Percentiles rank a stretch among this genome's conserved stretches.
Evolutionary conservation across 441 rosid genomes (phyloP).

Genomic region (Rhodomyrtus psidioides): DNA sequence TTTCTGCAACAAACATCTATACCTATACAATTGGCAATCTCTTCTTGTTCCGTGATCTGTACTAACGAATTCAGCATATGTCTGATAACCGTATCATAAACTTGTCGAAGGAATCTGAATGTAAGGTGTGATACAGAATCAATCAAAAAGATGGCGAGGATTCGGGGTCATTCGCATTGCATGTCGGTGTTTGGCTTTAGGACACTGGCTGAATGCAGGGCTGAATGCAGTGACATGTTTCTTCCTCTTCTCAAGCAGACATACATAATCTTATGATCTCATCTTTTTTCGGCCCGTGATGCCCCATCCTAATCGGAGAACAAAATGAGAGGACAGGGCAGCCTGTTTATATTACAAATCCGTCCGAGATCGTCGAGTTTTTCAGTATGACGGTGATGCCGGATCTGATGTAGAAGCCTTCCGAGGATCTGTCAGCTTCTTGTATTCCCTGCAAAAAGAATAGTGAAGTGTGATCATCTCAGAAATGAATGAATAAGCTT

Average conservation of each 20-base stretch:
- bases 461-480: not conserved
- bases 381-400: slow-evolving; percentile 60
- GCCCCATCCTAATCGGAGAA: not conserved
- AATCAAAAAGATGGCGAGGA: not conserved
- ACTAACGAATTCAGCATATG: not conserved
- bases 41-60: not conserved
- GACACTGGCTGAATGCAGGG: not conserved
- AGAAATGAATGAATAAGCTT: not conserved
- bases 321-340: slow-evolving; percentile 1
- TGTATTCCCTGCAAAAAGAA: slow-evolving; percentile 51
- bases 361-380: slow-evolving; percentile 62
- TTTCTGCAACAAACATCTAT: not conserved
- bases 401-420: slow-evolving; percentile 84
- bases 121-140: not conserved
- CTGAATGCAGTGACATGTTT: not conserved
- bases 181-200: not conserved
- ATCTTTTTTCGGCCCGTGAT: not conserved
- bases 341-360: slow-evolving; percentile 43
- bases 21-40: not conserved
- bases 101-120: not conserved
- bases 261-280: not conserved
- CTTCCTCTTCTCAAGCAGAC: not conserved
- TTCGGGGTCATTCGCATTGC: not conserved
- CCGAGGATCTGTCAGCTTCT: slow-evolving; percentile 81
- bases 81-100: not conserved